These are phyloP conservation scores for Aphanomyces stellatus DNA, from an alignment of 352 stramenopile genomes.

Conservation along the genomic window DNA sequence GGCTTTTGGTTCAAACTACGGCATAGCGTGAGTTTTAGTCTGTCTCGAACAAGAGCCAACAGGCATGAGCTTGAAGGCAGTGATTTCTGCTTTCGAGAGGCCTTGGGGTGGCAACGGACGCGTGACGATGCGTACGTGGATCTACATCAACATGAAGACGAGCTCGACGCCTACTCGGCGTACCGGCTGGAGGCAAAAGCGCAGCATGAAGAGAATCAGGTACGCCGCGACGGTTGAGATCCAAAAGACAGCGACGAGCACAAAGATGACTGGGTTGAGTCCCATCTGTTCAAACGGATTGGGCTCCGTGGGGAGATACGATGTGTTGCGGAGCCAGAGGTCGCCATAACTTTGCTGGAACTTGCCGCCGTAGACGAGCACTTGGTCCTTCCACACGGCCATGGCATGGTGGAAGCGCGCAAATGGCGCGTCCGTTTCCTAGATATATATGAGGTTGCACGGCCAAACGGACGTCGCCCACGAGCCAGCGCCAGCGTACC, in stretches of 20 bases:
- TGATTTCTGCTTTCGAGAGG: background rate
- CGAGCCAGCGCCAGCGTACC: too few relatives aligned
- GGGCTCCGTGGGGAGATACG: background rate
- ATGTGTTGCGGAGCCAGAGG: conserved; percentile 17
- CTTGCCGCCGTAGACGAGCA: conserved; percentile 7
- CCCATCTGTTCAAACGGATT: background rate
- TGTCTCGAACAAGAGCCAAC: too few relatives aligned
- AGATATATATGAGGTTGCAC: background rate
- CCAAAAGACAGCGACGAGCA: background rate
- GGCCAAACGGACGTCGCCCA: too few relatives aligned
- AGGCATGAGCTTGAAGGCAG: background rate
- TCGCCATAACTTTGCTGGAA: background rate
- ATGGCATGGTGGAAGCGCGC: conserved; percentile 8
- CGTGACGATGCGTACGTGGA: background rate
- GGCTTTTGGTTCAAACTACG: background rate
- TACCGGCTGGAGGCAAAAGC: background rate
- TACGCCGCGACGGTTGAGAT: background rate
- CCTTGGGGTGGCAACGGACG: too few relatives aligned
- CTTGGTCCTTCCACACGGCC: conserved; percentile 4
- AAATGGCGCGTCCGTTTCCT: background rate
- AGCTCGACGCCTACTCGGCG: background rate
- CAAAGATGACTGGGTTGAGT: background rate
- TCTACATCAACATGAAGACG: background rate
- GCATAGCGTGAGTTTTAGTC: too few relatives aligned
- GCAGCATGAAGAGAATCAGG: background rate